Conservation (phyloP, 257 asterid genomes). For the Lycium barbarum region DNA sequence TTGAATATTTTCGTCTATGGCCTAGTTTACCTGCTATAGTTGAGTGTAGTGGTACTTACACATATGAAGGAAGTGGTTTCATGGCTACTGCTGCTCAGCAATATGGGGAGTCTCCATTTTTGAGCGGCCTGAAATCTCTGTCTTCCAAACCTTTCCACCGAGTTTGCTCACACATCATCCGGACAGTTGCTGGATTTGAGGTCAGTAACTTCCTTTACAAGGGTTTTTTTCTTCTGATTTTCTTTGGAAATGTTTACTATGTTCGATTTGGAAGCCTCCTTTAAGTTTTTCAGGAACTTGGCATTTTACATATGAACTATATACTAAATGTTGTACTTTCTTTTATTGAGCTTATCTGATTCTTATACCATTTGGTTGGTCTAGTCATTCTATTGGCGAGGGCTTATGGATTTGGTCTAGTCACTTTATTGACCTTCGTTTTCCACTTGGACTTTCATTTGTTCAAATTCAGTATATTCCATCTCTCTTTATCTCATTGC, state of each 20-base stretch:
- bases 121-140: constrained; percentile 79
- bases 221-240: not conserved
- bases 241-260: not conserved
- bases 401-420: too few species aligned
- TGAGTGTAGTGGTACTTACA: constrained; percentile 84
- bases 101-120: constrained; percentile 92
- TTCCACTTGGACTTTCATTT: not conserved
- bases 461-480: not conserved
- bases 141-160: constrained; percentile 89
- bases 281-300: not conserved
- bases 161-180: constrained; percentile 89
- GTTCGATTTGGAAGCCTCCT: constrained; percentile 16
- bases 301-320: not conserved
- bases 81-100: constrained; percentile 96
- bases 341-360: too few species aligned
- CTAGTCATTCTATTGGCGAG: too few species aligned
- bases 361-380: too few species aligned
- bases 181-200: constrained; percentile 95
- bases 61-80: constrained; percentile 94
- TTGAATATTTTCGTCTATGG: constrained; percentile 93
- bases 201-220: constrained; percentile 43
- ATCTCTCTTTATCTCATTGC: not conserved
- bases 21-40: constrained; percentile 91
- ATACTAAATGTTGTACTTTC: too few species aligned
- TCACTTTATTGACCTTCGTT: too few species aligned